These are phyloP conservation scores for Debaryomycetaceae sp. DNA, from an alignment of 1,139 yeast genomes.

Conservation along the genomic window DNA sequence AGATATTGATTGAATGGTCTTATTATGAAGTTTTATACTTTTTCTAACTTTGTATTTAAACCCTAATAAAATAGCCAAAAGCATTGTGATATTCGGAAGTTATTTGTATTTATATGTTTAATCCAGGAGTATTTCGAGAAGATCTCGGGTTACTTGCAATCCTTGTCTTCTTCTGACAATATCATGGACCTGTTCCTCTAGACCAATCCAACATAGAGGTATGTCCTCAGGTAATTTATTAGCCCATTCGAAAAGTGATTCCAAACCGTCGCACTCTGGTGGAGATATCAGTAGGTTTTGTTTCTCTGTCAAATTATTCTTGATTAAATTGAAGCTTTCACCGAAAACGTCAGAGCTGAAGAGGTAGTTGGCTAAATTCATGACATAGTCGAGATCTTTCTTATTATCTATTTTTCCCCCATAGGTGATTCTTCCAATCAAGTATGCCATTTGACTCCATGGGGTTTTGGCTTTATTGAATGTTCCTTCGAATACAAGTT, in stretches of 20 bases:
- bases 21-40: constrained; percentile 6
- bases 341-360: constrained; percentile 27
- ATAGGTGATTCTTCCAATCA: constrained; percentile 57
- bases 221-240: constrained; percentile 50
- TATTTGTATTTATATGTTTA: neutral
- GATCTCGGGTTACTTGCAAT: constrained; percentile 13
- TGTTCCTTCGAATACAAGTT: constrained; percentile 28
- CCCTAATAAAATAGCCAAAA: constrained; percentile 10
- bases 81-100: constrained; percentile 10
- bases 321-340: constrained; percentile 28
- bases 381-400: constrained; percentile 39
- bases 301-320: constrained; percentile 17
- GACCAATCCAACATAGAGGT: constrained; percentile 64
- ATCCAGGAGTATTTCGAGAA: constrained; percentile 3
- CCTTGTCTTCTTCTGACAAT: constrained; percentile 17
- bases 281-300: constrained; percentile 17
- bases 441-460: constrained; percentile 51
- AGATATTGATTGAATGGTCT: constrained; percentile 10
- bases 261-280: constrained; percentile 48
- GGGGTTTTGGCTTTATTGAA: constrained; percentile 50
- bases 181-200: constrained; percentile 42
- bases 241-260: constrained; percentile 51
- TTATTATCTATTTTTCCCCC: constrained; percentile 67
- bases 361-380: constrained; percentile 19
- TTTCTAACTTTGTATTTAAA: constrained; percentile 10